Conservation (phyloP, 1,139 yeast genomes). For the Saccharomyces hybrid region DNA sequence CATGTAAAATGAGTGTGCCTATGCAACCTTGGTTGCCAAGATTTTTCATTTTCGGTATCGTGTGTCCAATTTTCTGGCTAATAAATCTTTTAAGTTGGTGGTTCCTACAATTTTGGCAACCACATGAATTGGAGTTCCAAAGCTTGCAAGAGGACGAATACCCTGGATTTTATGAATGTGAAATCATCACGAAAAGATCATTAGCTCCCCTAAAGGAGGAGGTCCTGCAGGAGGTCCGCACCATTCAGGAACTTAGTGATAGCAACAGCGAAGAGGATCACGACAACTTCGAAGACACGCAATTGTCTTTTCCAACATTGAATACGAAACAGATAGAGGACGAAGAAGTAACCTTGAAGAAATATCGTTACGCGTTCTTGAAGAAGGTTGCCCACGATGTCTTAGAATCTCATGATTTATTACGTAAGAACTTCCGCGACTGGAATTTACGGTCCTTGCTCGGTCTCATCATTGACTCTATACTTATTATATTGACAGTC, state of each 20-base stretch:
- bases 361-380: slow-evolving; percentile 7
- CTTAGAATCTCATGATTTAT: slow-evolving; percentile 11
- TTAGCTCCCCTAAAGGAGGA: not conserved
- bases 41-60: slow-evolving; percentile 19
- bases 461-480: slow-evolving; percentile 7
- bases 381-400: slow-evolving; percentile 10
- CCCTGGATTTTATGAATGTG: slow-evolving; percentile 21
- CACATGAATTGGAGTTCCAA: slow-evolving; percentile 13
- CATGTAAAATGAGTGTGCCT: slow-evolving; percentile 13
- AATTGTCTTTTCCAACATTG: not conserved
- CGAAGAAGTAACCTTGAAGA: not conserved
- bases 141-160: slow-evolving; percentile 14
- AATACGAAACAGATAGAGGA: not conserved
- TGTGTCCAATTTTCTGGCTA: slow-evolving; percentile 22
- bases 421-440: slow-evolving; percentile 7
- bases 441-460: slow-evolving; percentile 14
- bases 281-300: not conserved
- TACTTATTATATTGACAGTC: slow-evolving; percentile 2
- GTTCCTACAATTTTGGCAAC: slow-evolving; percentile 12
- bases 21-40: slow-evolving; percentile 8
- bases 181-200: slow-evolving; percentile 5
- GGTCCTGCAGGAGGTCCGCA: not conserved
- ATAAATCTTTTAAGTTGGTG: slow-evolving; percentile 14
- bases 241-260: not conserved
- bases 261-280: not conserved